These are phyloP conservation scores for Globisporangium alternatum DNA, from an alignment of 352 stramenopile species.

Conservation along the genomic window DNA sequence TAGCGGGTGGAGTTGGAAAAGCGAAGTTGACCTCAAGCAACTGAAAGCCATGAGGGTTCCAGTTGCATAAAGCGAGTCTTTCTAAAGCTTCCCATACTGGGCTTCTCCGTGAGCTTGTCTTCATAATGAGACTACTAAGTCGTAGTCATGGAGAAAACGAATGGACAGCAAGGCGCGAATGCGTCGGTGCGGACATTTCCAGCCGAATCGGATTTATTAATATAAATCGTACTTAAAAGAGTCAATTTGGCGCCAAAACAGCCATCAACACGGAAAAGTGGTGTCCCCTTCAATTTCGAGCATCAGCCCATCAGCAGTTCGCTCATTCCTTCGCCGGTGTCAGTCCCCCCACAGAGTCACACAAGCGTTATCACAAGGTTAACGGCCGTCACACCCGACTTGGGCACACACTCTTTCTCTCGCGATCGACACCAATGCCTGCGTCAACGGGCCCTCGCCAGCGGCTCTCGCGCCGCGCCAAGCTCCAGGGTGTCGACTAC, in stretches of 20 bases:
- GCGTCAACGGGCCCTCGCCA: constrained; percentile 4
- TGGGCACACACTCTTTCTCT: background rate
- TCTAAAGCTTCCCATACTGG: no score
- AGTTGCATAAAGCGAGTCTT: no score
- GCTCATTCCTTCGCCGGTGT: background rate
- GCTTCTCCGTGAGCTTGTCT: no score
- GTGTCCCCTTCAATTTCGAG: background rate
- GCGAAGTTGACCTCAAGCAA: no score
- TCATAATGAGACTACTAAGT: no score
- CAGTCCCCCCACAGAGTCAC: no score
- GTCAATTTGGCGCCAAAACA: constrained; percentile 5
- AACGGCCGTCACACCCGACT: background rate
- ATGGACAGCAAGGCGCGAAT: background rate
- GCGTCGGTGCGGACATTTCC: background rate
- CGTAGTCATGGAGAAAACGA: constrained; percentile 2
- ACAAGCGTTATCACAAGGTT: background rate
- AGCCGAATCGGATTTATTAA: background rate
- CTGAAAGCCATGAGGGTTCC: no score
- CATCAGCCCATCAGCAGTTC: constrained; percentile 2
- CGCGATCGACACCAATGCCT: background rate
- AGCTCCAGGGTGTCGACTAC: constrained; percentile 77
- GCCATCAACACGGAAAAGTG: no score
- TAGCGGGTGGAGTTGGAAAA: no score
- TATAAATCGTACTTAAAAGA: background rate
- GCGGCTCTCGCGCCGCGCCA: constrained; percentile 59